A percentile compares a stretch with the other conserved stretches of the same genome.
These are phyloP conservation scores for Phytophthora multivora DNA, from an alignment of 352 stramenopile species.

Conservation along the genomic window DNA sequence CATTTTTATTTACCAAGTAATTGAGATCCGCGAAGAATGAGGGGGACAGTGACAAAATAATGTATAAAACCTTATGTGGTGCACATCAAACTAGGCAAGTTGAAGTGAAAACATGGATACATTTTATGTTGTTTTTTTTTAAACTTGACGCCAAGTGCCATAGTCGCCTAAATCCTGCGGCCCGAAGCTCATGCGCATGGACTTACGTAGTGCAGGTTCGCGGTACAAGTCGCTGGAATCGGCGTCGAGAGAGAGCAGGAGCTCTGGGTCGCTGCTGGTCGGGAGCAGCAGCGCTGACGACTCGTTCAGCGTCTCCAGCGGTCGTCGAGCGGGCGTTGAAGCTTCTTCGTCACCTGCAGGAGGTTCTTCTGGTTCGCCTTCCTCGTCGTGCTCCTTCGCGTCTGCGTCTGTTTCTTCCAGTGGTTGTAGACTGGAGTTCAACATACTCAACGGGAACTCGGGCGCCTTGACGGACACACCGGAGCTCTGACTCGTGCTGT, in stretches of 20 bases:
- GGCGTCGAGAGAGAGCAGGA: conserved; percentile 26
- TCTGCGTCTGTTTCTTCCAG: conserved; percentile 19
- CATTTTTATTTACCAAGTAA: too few relatives aligned
- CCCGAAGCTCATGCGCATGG: conserved; percentile 50
- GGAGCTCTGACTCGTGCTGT: conserved; percentile 22
- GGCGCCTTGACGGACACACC: conserved; percentile 6
- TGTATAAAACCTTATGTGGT: background rate
- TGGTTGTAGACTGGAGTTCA: conserved; percentile 22
- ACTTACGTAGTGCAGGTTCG: conserved; percentile 64
- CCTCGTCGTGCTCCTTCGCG: conserved; percentile 8
- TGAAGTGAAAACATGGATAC: conserved; percentile 5
- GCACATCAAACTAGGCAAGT: background rate
- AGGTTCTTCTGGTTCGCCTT: conserved; percentile 29
- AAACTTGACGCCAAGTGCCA: conserved; percentile 49
- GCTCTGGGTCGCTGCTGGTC: conserved; percentile 39
- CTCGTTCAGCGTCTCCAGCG: conserved; percentile 34
- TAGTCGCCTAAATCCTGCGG: conserved; percentile 50
- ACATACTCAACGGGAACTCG: conserved; percentile 31
- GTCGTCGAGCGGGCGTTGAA: conserved; percentile 10
- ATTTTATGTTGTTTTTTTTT: background rate
- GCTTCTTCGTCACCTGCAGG: conserved; percentile 37
- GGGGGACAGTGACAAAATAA: background rate
- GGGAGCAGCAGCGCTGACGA: conserved; percentile 45
- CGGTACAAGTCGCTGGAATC: conserved; percentile 78
- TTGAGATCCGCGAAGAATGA: background rate